These are phyloP conservation scores for Fusarium transvaalense DNA, from an alignment of 2,329 filamentous ascomycete genomes.

Conservation along the genomic window DNA sequence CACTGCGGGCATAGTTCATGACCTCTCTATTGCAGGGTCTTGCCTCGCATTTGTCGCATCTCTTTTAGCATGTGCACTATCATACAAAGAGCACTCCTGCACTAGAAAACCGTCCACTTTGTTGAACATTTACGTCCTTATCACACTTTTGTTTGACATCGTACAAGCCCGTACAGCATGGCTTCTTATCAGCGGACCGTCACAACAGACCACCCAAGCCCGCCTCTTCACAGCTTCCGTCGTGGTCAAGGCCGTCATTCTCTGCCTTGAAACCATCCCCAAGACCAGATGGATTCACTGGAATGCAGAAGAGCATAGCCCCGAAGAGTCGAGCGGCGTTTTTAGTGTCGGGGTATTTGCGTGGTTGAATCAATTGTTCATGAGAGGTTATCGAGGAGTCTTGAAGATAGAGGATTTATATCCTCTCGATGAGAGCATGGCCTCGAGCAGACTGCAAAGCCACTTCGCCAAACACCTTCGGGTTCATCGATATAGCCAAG, in stretches of 20 bases:
- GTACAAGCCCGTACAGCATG: conserved; percentile 59
- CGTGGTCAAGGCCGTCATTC: conserved; percentile 51
- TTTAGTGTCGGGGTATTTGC: conserved; percentile 51
- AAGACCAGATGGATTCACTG: conserved; percentile 57
- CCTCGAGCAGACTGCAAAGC: conserved; percentile 35
- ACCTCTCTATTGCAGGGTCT: conserved; percentile 47
- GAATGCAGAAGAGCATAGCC: conserved; percentile 56
- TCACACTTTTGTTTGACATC: conserved; percentile 60
- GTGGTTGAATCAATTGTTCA: conserved; percentile 54
- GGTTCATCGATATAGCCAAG: conserved; percentile 44
- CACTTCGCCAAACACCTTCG: conserved; percentile 36
- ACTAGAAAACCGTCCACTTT: conserved; percentile 58
- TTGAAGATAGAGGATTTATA: conserved; percentile 53
- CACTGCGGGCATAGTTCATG: conserved; percentile 28
- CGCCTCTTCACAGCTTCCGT: conserved; percentile 54
- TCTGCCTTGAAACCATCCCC: conserved; percentile 55
- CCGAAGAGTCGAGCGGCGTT: conserved; percentile 53
- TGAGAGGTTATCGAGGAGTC: conserved; percentile 53
- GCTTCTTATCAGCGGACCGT: conserved; percentile 47
- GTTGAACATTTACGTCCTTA: conserved; percentile 56
- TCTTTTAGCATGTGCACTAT: conserved; percentile 49
- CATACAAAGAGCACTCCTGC: conserved; percentile 54
- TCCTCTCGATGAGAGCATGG: conserved; percentile 51
- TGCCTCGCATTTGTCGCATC: conserved; percentile 47
- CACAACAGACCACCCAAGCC: conserved; percentile 25